Evolutionary conservation across 208 protist genomes (phyloP), one percentile per base, ranked within the genome.

Genomic region (Phytomonas sp.): DNA sequence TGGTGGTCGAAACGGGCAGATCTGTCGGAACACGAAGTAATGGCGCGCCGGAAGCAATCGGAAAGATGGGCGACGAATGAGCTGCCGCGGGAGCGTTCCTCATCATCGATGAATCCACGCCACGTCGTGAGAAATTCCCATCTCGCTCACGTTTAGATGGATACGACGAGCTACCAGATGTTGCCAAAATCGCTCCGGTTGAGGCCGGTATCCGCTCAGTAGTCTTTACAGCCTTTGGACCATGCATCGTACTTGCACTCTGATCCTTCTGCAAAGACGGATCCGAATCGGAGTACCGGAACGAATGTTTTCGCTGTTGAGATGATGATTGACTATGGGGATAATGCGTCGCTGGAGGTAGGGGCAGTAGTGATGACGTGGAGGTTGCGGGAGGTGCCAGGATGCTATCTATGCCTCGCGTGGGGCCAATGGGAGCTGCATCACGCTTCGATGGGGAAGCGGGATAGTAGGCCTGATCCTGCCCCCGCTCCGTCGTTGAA

Each of bases 1-100:
- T 81, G 20, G 79, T 84, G 17, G 80, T 72, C 60, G 78, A 73
- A 5, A 93, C 61, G 8, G 89, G 83, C 43, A 95, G 76, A 67
- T 88, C 72, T 7, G 56, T 33, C 23, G 75, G 81, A 23, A 81
- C 67, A 7, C 64, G 68, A 31, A 80, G 67, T 28, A 65, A 67
- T 62, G 78, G 75, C 8, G 73, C 73, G 43, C 70, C 15, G 15
- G 40, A 46, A 46, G 40, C 7, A 46, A 46, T 46, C 11, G 40
- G 40, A 20, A 46, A 46, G 40, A 20, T 46, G 11, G 40, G 11
- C 40, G 40, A 9, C 11, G 40, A 46, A 46, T 46, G 40, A 9
- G 11, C 40, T 2, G 40, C 40, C 7, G 40, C 40, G 15, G 40
- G 40, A 8, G 40, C 11, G 40, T 9, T 46, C 40, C 40, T 20